Base-by-base conservation (phyloP, 1,284 basidiomycete genomes). In the Cutaneotrichosporon sp. region DNA sequence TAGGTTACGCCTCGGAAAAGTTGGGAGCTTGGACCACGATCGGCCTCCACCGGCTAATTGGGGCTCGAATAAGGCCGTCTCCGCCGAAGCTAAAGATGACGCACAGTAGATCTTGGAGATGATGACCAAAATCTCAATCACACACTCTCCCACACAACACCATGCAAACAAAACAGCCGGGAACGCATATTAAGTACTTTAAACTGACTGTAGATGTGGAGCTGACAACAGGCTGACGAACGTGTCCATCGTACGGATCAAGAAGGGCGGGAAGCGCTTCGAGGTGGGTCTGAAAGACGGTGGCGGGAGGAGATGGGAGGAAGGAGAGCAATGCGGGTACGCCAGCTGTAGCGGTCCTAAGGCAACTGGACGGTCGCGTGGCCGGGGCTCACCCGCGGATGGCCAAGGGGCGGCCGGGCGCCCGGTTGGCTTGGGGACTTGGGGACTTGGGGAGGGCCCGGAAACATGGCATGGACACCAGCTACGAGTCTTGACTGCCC, bases 221-320 rank as follows among this genome's bases (percentile, higher is more conserved):
- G 58, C 56, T 62, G 47, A 63, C 55, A 18, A 11, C 65, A 94
- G 91, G 79, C 84, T 98, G 52, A 98, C 96, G 5, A 98, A 98
- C 79, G 95, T 98, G 60, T 96, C 94, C 46, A 87, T 98, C 76
- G 95, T 99, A 36, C 88, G 94, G 53, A 84, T 97, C 58, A 97
- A 94, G 83, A 97, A 97, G 79, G 92, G 90, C 53, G 97, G 97
- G 34, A 98, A 98, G 81, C 88, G 97, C 59, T 99, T 97, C 80
- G 97, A 99, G 85, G 92, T 91, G 69, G 58, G 82, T 71, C 32
- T 21, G 14, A 8, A 18, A 13, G 26, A 8, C 4, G 31, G 5
- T 22, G 30, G 3, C 13, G 9, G 11, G 40, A 14, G 14, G n/a
- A 21, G 47, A 7, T 46, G 42, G n/a, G n/a, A 16, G 38, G 6